A percentile compares a stretch with the other conserved stretches of the same genome.
phyloP scores from a whole-genome alignment of 345 rosid species.

The Noccaea bulbosa region DNA sequence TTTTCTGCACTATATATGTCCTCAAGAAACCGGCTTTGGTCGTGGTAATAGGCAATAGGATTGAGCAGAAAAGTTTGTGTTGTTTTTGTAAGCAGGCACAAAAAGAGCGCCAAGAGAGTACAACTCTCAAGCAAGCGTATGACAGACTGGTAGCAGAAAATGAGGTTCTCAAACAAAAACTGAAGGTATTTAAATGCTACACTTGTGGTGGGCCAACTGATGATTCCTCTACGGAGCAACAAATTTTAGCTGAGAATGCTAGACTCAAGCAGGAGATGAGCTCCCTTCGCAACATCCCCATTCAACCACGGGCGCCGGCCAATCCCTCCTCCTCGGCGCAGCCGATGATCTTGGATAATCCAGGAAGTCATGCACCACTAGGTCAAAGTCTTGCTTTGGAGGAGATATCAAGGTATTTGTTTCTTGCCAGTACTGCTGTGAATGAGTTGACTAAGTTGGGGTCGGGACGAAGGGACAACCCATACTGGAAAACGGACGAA shows the following conservation, averaged over 20 bases:
- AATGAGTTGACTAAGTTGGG: conserved; percentile 58
- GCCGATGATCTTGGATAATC: neutral
- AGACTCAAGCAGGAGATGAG: conserved; percentile 50
- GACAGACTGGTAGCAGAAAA: conserved; percentile 55
- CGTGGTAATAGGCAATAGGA: too few species aligned
- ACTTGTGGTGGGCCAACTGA: conserved; percentile 52
- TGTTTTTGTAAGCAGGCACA: conserved; percentile 48
- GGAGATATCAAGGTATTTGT: conserved; percentile 16
- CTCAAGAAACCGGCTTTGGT: neutral
- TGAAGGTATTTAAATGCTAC: conserved; percentile 49
- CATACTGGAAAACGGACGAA: conserved; percentile 53
- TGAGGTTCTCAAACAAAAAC: conserved; percentile 44
- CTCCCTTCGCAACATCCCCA: conserved; percentile 43
- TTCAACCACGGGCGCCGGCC: conserved; percentile 38
- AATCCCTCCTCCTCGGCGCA: neutral
- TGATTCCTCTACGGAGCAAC: conserved; percentile 44
- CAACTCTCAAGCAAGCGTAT: conserved; percentile 53
- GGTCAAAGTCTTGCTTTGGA: conserved; percentile 22
- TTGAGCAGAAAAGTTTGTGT: too few species aligned
- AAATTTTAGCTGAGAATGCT: conserved; percentile 54
- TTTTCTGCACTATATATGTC: neutral
- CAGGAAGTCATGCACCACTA: neutral
- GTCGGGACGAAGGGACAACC: conserved; percentile 48
- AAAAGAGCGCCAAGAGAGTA: conserved; percentile 54
- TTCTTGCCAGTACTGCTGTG: conserved; percentile 57